Evolutionary conservation across 2,329 filamentous ascomycete genomes (phyloP).

Genomic region (Scytalidium sp.): DNA sequence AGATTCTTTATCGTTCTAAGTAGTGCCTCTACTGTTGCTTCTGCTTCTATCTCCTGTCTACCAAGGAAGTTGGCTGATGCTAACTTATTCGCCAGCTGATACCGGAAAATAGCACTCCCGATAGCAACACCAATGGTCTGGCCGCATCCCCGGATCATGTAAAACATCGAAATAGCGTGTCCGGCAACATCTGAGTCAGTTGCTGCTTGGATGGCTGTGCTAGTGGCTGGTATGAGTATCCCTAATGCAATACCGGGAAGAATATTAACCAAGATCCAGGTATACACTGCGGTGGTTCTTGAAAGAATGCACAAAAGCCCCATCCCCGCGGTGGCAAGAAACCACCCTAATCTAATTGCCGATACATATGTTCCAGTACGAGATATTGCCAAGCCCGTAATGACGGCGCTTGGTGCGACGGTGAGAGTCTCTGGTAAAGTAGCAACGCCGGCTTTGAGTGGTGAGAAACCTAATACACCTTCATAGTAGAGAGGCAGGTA

Average conservation of each 20-base stretch:
- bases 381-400: slow-evolving; percentile 49
- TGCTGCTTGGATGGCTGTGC: slow-evolving; percentile 58
- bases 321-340: slow-evolving; percentile 49
- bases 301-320: slow-evolving; percentile 50
- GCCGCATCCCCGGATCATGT: slow-evolving; percentile 63
- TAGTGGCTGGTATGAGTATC: slow-evolving; percentile 58
- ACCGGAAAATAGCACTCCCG: slow-evolving; percentile 66
- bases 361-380: slow-evolving; percentile 54
- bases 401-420: slow-evolving; percentile 53
- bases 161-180: slow-evolving; percentile 58
- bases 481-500: slow-evolving; percentile 48
- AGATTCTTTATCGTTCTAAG: neutral
- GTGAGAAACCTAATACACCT: slow-evolving; percentile 46
- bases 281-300: slow-evolving; percentile 43
- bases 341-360: slow-evolving; percentile 59
- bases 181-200: slow-evolving; percentile 53
- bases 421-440: slow-evolving; percentile 57
- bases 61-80: neutral
- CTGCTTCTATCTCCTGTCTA: neutral
- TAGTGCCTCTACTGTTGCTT: neutral
- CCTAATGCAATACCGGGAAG: slow-evolving; percentile 59
- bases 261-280: slow-evolving; percentile 57
- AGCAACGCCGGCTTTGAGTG: slow-evolving; percentile 49
- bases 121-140: slow-evolving; percentile 62
- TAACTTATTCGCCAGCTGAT: slow-evolving; percentile 35